Evolutionary conservation across 116 monocot species (phyloP), one percentile per base, ranked within the genome.

Genomic region (Trichopus zeylanicus): DNA sequence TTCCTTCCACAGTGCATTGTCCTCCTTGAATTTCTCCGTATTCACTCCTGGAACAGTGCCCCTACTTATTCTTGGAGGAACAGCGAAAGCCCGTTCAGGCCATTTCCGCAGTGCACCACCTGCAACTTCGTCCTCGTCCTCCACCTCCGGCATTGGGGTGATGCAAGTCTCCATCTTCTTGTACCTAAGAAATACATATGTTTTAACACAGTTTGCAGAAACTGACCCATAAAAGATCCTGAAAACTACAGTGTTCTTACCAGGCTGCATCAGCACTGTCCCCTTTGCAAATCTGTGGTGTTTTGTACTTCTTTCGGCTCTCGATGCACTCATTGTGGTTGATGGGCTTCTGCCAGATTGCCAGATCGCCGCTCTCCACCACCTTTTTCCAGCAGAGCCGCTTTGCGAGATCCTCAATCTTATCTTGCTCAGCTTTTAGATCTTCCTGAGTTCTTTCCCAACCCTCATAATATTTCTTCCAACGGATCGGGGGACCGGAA

Each of bases 371-470:
- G 61, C 72, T 71, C 62, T 84, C 84, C 1, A 72, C 34, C 56
- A 78, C 68, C 53, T 84, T 84, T 39, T 57, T 75, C 84, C 84
- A 84, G 74, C 78, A 84, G 12, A 84, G 72, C 4, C 69, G 64
- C 53, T 53, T 75, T 3, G 78, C 81, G 0, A 84, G 56, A 26
- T 74, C 80, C 81, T 89, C 89, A 29, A 89, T 89, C 21, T 61
- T 19, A 42, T 81, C 75, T 56, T 89, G 89, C 58, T 89, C 89
- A 25, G 70, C 60, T 48, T 89, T 81, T n/a, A 89, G 58, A 61
- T 89, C 84, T 26, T 84, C 89, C 63, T 73, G 46, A 3, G 77
- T 84, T 65, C 89, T 84, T 53, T 81, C 78, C 89, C 89, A 89
- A 18, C 89, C 89, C 48, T 42, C 10, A 62, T 81, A 56, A 59